Base-by-base conservation (phyloP, 2,329 filamentous ascomycete species). In the Alternaria sp. region DNA sequence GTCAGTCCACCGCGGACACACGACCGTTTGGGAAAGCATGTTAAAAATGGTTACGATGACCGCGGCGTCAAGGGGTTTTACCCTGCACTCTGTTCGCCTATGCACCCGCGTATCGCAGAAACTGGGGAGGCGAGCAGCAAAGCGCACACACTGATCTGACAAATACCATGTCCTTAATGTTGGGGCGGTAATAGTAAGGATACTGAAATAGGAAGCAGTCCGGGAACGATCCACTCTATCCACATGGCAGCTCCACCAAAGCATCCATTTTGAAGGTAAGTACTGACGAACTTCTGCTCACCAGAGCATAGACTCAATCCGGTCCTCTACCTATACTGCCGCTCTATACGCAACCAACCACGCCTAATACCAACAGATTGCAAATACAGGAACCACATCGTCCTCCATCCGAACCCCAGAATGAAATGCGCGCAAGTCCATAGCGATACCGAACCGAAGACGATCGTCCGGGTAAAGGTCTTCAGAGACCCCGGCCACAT, bases 391-490 rank as follows among this genome's bases (percentile, higher is more conserved):
- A 52, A 52, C 49, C 49, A 52, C n/a, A 15, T 23, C 49, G 19
- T 54, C 36, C 36, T 21, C 25, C 23, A 44, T 54, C 13, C 52
- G 32, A 44, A 54, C 3, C 52, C 36, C 15, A 36, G 36, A 44
- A 54, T n/a, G 21, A 13, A 40, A 44, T 23, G 21, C 9, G 30
- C 36, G 32, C 52, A 54, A 26, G n/a, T 26, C 11, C 30, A 12
- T 44, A 44, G 52, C 12, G 21, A 44, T 44, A 25, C 52, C 49
- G 52, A 54, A 54, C 52, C 47, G 25, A 59, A 45, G 21, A 52
- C 15, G 55, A 62, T 62, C 44, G 52, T 43, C 60, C 55, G 50
- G 56, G 50, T 59, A 59, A 62, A 59, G 44, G 44, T 19, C 28
- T 52, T 40, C 49, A 17, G 36, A 21, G 19, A 28, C 21, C 44